phyloP scores from a whole-genome alignment of 1,139 yeast species.

The Yamadazyma siamensis region DNA sequence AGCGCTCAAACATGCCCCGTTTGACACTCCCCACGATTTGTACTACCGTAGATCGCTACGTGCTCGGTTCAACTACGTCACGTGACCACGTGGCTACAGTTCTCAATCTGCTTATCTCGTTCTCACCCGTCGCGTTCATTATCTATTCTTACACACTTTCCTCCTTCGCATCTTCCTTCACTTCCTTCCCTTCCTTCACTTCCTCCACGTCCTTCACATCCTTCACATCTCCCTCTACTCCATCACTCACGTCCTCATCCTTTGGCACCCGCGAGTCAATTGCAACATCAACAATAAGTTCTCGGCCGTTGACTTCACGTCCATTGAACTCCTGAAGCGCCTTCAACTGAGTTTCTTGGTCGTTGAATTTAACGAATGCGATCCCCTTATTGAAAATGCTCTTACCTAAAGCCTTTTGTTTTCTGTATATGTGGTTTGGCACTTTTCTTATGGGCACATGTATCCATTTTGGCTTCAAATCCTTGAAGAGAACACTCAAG shows the following conservation, averaged over 20 bases:
- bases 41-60: too few relatives aligned
- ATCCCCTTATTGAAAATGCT: conserved; percentile 56
- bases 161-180: too few relatives aligned
- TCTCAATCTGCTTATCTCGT: too few relatives aligned
- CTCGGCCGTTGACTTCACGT: conserved; percentile 49
- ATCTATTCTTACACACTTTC: too few relatives aligned
- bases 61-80: too few relatives aligned
- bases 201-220: too few relatives aligned
- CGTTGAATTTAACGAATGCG: conserved; percentile 56
- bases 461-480: conserved; percentile 51
- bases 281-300: conserved; percentile 54
- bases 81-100: too few relatives aligned
- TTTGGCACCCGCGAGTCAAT: conserved; percentile 43
- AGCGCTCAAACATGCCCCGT: too few relatives aligned
- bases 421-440: conserved; percentile 36
- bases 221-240: too few relatives aligned
- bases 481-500: conserved; percentile 43
- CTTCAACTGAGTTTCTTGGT: conserved; percentile 44
- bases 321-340: conserved; percentile 55
- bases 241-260: conserved; percentile 12
- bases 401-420: conserved; percentile 36
- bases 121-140: too few relatives aligned
- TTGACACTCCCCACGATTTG: too few relatives aligned
- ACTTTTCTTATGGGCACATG: conserved; percentile 53
- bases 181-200: too few relatives aligned